A percentile compares a stretch with the other conserved stretches of the same genome.
Evolutionary conservation across 75 land plant genomes (phyloP).

Genomic region (Pinus taeda): DNA sequence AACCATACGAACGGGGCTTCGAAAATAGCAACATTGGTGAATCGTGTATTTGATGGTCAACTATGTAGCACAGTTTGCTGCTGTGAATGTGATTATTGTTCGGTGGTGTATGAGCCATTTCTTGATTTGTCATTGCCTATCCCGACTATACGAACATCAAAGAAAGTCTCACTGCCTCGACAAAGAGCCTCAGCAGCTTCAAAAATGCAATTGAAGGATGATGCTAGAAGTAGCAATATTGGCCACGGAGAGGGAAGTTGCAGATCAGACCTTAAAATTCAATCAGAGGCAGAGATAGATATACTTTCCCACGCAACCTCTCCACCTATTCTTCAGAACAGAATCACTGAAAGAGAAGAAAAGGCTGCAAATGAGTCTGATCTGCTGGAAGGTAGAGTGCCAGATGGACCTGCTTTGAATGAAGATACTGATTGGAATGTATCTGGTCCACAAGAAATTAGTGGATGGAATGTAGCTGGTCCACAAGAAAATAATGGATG

Average conservation of each 20-base stretch:
- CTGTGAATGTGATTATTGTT: slow-evolving; percentile 74
- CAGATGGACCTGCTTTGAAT: not conserved
- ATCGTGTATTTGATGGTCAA: slow-evolving; percentile 78
- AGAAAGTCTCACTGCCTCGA: slow-evolving; percentile 3
- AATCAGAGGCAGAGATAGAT: not conserved
- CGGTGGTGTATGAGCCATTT: slow-evolving; percentile 81
- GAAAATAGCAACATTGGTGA: slow-evolving; percentile 51
- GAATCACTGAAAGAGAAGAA: not conserved
- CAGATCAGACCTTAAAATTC: not conserved
- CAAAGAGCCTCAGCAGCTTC: slow-evolving; percentile 2
- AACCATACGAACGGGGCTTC: not conserved
- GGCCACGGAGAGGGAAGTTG: not conserved
- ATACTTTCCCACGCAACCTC: not conserved
- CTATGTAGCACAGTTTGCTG: slow-evolving; percentile 85
- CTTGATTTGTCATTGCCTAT: slow-evolving; percentile 88
- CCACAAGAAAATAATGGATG: slow-evolving; percentile 3
- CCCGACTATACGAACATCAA: slow-evolving; percentile 44
- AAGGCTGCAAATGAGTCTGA: not conserved
- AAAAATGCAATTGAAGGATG: not conserved
- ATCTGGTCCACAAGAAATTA: not conserved
- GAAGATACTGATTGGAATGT: slow-evolving; percentile 3
- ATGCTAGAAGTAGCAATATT: not conserved
- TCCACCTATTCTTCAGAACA: not conserved
- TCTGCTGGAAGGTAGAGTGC: not conserved
- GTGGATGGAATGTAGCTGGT: slow-evolving; percentile 1